Evolutionary conservation across 2,329 filamentous ascomycete genomes (phyloP), one percentile per base, ranked within the genome.

Genomic region (Alternaria burnsii): DNA sequence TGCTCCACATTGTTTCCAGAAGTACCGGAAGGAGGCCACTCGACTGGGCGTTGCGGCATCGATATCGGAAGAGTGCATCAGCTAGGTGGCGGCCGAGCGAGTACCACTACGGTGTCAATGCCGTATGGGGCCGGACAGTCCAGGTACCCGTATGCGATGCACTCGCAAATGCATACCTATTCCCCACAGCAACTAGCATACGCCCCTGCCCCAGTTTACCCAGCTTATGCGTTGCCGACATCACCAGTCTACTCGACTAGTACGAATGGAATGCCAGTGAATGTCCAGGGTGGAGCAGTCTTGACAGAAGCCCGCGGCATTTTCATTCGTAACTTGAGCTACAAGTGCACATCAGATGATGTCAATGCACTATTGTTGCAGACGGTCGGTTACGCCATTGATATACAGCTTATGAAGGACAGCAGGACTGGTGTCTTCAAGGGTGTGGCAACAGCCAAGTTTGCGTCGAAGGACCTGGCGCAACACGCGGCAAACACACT

Each of bases 251-350:
- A 78, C 61, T 73, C 71, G 28, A 64, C 70, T 26, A 78, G 65
- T 58, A 66, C 68, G 16, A 71, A 63, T 28, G 76, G 77, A 3
- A 70, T 79, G 44, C 74, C 76, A 11, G 76, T 80, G 28, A 80
- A 79, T 46, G 61, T 77, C n/a, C 66, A 65, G n/a, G 63, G 71
- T n/a, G 76, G 77, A 9, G 74, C 72, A 16, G 65, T 77, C 20
- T 61, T 75, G 28, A 79, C 77, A 8, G 77, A 80, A 59, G 69
- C 73, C 24, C 75, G 77, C 8, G 77, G 76, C 8, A 74, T 80
- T 30, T 78, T 78, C 62, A 74, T 80, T 34, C 69, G 68, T 22
- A 71, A 73, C 18, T 59, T 79, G 16, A 74, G 62, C 47, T 77
- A 72, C 57, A 70, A 67, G 9, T 68, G 67, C 41, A 65, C 65